Percentiles rank a stretch among this genome's conserved stretches.
These are phyloP conservation scores for Paramyrothecium sp. DNA, from an alignment of 2,329 filamentous ascomycete species.

Conservation along the genomic window DNA sequence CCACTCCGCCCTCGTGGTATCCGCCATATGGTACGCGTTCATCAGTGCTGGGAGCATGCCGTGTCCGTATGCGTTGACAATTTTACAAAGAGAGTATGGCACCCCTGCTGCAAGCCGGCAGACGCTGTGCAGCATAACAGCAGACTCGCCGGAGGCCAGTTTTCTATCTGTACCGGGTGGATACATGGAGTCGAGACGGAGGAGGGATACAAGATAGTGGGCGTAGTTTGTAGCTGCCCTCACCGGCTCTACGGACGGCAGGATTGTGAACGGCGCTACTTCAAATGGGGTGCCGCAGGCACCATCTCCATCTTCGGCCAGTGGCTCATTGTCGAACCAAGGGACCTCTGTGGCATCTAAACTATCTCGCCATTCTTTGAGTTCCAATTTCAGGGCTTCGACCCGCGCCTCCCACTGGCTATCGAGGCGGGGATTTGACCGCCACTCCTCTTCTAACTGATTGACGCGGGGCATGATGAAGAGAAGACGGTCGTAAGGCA, in stretches of 20 bases:
- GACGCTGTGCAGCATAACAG: constrained; percentile 1
- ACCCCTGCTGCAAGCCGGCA: constrained; percentile 12
- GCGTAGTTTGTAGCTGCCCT: constrained; percentile 12
- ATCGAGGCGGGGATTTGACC: constrained; percentile 5
- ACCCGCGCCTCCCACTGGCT: constrained; percentile 7
- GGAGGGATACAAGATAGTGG: constrained; percentile 10
- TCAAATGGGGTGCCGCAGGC: not conserved
- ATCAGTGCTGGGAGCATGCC: constrained; percentile 15
- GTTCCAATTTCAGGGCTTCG: constrained; percentile 2
- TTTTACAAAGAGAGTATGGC: constrained; percentile 5
- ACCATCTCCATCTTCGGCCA: not conserved
- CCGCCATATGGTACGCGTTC: constrained; percentile 11
- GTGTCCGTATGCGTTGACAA: constrained; percentile 13
- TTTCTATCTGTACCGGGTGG: not conserved
- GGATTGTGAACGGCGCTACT: not conserved
- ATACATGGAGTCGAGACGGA: constrained; percentile 14
- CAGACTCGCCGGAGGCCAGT: not conserved
- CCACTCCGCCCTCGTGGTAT: constrained; percentile 4
- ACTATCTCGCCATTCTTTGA: constrained; percentile 10
- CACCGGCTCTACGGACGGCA: constrained; percentile 5
- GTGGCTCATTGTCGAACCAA: not conserved
- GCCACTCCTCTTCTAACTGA: constrained; percentile 13
- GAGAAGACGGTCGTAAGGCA: constrained; percentile 9
- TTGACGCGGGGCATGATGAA: constrained; percentile 11
- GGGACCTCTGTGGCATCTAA: constrained; percentile 5